These are phyloP conservation scores for Sporothrix schenckii DNA, from an alignment of 2,329 filamentous ascomycete genomes.

Conservation along the genomic window DNA sequence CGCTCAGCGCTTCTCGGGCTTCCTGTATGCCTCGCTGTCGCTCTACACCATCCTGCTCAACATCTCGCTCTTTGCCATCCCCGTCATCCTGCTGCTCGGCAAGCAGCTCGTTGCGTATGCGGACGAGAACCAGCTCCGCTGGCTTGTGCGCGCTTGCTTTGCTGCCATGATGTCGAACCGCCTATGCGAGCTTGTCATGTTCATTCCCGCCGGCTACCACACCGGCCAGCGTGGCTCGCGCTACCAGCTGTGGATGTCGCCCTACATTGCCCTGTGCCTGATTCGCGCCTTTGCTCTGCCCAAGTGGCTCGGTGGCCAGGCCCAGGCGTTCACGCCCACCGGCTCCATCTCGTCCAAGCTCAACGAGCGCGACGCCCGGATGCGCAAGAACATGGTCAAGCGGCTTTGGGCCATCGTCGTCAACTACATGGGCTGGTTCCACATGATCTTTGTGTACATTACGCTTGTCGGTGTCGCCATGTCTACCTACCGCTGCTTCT, in stretches of 20 bases:
- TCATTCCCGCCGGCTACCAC: constrained; percentile 61
- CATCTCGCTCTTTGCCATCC: constrained; percentile 60
- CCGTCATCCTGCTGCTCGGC: constrained; percentile 59
- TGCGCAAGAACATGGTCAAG: constrained; percentile 55
- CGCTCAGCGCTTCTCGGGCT: constrained; percentile 62
- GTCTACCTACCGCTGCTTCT: constrained; percentile 56
- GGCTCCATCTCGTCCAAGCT: constrained; percentile 60
- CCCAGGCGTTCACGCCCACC: constrained; percentile 63
- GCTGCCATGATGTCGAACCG: constrained; percentile 55
- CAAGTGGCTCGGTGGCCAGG: constrained; percentile 61
- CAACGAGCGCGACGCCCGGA: constrained; percentile 60
- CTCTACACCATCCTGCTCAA: constrained; percentile 50
- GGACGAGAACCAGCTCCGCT: constrained; percentile 57
- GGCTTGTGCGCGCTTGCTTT: constrained; percentile 61
- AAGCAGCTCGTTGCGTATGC: constrained; percentile 61
- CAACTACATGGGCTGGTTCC: constrained; percentile 60
- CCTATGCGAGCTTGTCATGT: constrained; percentile 61
- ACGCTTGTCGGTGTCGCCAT: constrained; percentile 55
- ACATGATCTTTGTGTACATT: constrained; percentile 58
- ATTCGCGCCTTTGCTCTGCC: constrained; percentile 62
- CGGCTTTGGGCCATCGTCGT: constrained; percentile 59
- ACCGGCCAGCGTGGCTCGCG: constrained; percentile 60
- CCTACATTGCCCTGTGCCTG: constrained; percentile 62
- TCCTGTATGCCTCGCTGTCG: constrained; percentile 56
- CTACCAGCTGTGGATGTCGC: constrained; percentile 65